Evolutionary conservation across 2,329 filamentous ascomycete genomes (phyloP), one percentile per base, ranked within the genome.

Genomic region (Colletotrichum eremochloae): DNA sequence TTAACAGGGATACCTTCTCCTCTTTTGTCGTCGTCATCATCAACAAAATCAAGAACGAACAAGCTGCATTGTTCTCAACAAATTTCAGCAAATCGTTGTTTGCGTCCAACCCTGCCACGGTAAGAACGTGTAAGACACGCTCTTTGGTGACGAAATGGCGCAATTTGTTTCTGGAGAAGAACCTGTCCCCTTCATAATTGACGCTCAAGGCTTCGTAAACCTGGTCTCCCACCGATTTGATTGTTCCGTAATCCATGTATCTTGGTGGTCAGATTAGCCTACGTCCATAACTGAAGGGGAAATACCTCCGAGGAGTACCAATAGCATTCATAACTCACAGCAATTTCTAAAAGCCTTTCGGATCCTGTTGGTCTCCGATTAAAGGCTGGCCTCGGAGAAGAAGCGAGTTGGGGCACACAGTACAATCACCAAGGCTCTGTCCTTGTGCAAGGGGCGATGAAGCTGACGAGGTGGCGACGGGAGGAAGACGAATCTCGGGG

Each of bases 41-140:
- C 18, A 36, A 46, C 8, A 53, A 14, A 9, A 24, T 67, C 36
- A 61, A 24, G 18, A 55, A 61, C 36, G 61, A 53, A 61, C 33
- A 12, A 5, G n/a, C 12, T 0, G 18, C 64, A 31, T 67, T 3
- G 5, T 48, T 53, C 36, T 14, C 18, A 5, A 53, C 44, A 29
- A 33, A 33, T 8, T 60, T 0, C 8, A 52, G 9, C 33, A 60
- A 12, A n/a, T 5, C 3, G 18, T 8, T 1, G 20, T 46, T 18
- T 20, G 7, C 42, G 18, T 7, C 1, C 1, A 5, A 40, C 15
- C 15, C 18, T 42, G 55, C 24, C 24, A 5, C 33, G 1, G 2
- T 15, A 15, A 67, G 40, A 52, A 52, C 31, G 9, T 53, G 6
- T 3, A 14, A n/a, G 2, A 67, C 64, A 52, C 31, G 14, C 0